Conservation (phyloP, 2,329 filamentous ascomycete species). For the Aspergillus jensenii region DNA sequence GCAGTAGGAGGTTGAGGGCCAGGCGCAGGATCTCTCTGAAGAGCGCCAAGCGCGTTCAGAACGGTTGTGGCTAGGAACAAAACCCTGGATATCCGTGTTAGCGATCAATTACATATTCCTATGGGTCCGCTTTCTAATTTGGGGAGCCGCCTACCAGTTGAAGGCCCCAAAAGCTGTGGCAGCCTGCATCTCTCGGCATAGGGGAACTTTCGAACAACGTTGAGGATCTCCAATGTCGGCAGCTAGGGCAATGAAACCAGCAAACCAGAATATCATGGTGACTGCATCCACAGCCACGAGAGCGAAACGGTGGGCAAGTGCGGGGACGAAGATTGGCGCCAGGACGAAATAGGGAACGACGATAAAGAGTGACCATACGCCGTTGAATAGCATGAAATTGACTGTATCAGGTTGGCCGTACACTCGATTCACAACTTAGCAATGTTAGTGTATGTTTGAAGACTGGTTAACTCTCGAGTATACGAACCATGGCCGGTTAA, state of each 20-base stretch:
- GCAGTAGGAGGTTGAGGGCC: slow-evolving; percentile 22
- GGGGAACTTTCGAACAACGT: slow-evolving; percentile 52
- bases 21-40: slow-evolving; percentile 27
- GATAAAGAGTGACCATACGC: slow-evolving; percentile 72
- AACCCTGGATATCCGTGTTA: slow-evolving; percentile 24
- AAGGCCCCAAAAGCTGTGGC: slow-evolving; percentile 50
- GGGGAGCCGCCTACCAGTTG: slow-evolving; percentile 41
- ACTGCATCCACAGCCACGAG: slow-evolving; percentile 68
- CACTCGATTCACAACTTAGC: slow-evolving; percentile 55
- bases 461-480: not conserved
- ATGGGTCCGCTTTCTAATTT: not conserved
- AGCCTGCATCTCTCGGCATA: slow-evolving; percentile 61
- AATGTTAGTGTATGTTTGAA: not conserved
- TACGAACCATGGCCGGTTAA: slow-evolving; percentile 69
- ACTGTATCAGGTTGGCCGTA: slow-evolving; percentile 49
- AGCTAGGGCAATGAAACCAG: slow-evolving; percentile 76
- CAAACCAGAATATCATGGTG: slow-evolving; percentile 88
- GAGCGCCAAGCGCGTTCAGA: slow-evolving; percentile 49
- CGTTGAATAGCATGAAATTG: slow-evolving; percentile 78
- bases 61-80: slow-evolving; percentile 53
- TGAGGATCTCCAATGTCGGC: slow-evolving; percentile 58
- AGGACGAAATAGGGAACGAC: slow-evolving; percentile 68
- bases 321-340: slow-evolving; percentile 62
- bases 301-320: slow-evolving; percentile 62
- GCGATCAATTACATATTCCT: not conserved